phyloP scores from a whole-genome alignment of 1,284 basidiomycete genomes.

The Cerrena zonata region DNA sequence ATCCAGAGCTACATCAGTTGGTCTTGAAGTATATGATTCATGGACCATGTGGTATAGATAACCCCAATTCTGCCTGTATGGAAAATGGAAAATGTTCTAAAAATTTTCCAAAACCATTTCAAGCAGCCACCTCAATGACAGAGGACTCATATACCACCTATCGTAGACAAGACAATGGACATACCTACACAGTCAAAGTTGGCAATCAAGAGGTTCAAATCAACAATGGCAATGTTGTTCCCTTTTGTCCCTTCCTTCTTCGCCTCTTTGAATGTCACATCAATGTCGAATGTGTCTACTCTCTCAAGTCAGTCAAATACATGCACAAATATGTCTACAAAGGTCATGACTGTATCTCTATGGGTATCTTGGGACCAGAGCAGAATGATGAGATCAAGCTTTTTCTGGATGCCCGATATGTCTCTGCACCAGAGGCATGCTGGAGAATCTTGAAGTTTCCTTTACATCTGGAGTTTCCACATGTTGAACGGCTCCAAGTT shows the following conservation, averaged over 20 bases:
- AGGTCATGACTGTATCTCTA: constrained; percentile 33
- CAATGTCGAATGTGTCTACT: constrained; percentile 36
- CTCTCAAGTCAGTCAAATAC: constrained; percentile 37
- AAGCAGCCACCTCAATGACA: constrained; percentile 29
- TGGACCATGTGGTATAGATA: constrained; percentile 34
- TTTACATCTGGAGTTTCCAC: constrained; percentile 28
- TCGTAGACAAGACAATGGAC: constrained; percentile 29
- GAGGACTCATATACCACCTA: constrained; percentile 37
- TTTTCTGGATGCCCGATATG: constrained; percentile 28
- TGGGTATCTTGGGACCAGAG: constrained; percentile 32
- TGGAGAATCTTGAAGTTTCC: constrained; percentile 33
- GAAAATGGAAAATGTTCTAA: constrained; percentile 37
- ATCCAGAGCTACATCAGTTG: constrained; percentile 33
- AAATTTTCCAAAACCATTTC: constrained; percentile 35
- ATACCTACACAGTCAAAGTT: constrained; percentile 21
- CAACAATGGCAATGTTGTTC: constrained; percentile 35
- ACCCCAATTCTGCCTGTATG: constrained; percentile 35
- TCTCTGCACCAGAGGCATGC: constrained; percentile 29
- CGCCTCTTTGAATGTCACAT: constrained; percentile 40
- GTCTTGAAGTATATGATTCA: constrained; percentile 39
- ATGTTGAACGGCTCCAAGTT: constrained; percentile 27
- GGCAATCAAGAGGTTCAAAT: constrained; percentile 10
- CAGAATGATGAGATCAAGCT: constrained; percentile 31
- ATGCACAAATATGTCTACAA: constrained; percentile 45
- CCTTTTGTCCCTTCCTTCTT: constrained; percentile 30